phyloP scores from a whole-genome alignment of 441 rosid species.

The Cnidoscolus chayamansa region DNA sequence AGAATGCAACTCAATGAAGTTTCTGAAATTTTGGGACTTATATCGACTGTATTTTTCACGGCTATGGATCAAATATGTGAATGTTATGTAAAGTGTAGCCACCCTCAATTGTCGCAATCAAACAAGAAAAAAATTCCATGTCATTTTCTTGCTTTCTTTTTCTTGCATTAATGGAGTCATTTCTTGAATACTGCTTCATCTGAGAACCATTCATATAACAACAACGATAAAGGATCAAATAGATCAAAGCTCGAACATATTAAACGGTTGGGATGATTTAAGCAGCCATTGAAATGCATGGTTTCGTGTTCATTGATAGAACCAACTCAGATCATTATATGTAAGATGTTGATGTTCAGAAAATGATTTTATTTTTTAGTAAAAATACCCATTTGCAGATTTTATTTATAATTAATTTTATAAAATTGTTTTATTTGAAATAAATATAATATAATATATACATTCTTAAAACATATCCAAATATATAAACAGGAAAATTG shows the following conservation, averaged over 20 bases:
- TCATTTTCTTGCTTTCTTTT: background rate
- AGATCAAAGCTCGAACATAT: too few species aligned
- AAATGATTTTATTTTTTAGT: too few species aligned
- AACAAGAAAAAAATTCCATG: background rate
- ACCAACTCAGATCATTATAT: constrained; percentile 17
- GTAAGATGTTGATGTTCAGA: too few species aligned
- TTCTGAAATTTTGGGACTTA: constrained; percentile 10
- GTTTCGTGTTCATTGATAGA: constrained; percentile 22
- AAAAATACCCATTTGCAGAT: too few species aligned
- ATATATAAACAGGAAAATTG: background rate
- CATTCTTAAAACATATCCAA: too few species aligned
- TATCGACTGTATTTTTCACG: background rate
- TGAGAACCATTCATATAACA: background rate
- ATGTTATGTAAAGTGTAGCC: background rate
- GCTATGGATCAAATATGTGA: background rate
- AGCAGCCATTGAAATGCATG: background rate
- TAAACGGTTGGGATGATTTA: too few species aligned
- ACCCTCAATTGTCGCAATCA: constrained; percentile 9
- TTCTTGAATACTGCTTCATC: constrained; percentile 1
- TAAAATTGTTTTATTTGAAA: too few species aligned
- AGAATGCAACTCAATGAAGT: too few species aligned
- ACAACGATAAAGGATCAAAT: too few species aligned
- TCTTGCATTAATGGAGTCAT: background rate
- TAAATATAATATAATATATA: too few species aligned
- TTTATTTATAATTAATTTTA: too few species aligned